These are phyloP conservation scores for Wickerhamiella brachini DNA, from an alignment of 805 yeast genomes.

Conservation along the genomic window DNA sequence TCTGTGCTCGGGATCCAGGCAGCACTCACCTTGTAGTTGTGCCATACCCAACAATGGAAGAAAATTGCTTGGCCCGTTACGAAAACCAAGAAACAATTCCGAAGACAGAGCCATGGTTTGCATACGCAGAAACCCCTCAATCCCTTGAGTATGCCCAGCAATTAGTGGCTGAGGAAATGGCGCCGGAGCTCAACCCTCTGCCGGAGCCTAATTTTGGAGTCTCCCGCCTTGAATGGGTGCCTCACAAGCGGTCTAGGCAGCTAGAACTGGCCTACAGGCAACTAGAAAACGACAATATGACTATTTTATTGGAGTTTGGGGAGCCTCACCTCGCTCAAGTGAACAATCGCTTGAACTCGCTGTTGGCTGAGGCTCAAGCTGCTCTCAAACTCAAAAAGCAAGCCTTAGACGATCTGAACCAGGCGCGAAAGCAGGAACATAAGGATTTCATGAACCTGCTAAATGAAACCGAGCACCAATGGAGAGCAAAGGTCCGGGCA, in stretches of 20 bases:
- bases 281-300: not conserved
- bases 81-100: not conserved
- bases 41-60: too few species aligned
- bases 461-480: not conserved
- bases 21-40: not conserved
- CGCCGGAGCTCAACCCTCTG: not conserved
- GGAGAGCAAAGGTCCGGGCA: not conserved
- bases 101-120: not conserved
- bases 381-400: not conserved
- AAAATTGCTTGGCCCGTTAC: not conserved
- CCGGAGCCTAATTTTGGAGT: not conserved
- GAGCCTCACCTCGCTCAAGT: not conserved
- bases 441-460: not conserved
- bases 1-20: too few species aligned
- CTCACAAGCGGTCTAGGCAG: not conserved
- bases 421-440: not conserved
- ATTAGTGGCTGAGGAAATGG: not conserved
- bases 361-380: not conserved
- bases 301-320: not conserved
- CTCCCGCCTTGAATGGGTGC: not conserved
- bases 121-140: not conserved
- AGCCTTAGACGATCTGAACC: not conserved
- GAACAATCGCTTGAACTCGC: not conserved
- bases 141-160: not conserved
- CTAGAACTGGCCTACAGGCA: not conserved